phyloP scores from a whole-genome alignment of 1,139 yeast genomes.

The Scheffersomyces segobiensis region DNA sequence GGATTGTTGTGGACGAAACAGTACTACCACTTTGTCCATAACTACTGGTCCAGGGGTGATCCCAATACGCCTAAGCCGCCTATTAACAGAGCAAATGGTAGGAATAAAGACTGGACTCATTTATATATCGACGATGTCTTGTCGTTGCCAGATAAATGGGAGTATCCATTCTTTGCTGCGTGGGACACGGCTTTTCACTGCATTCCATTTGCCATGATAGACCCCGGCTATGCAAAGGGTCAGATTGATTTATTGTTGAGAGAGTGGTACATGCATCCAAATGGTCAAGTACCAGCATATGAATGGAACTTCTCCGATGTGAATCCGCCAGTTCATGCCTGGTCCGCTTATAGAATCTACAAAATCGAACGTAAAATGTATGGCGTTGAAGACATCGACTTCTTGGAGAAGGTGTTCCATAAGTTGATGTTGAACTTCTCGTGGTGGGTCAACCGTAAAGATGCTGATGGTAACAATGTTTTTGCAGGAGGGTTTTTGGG shows the following conservation, averaged over 20 bases:
- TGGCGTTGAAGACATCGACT: slow-evolving; percentile 78
- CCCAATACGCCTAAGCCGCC: slow-evolving; percentile 80
- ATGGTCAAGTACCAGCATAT: slow-evolving; percentile 97
- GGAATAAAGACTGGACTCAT: slow-evolving; percentile 88
- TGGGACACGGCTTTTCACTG: slow-evolving; percentile 99
- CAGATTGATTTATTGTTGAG: slow-evolving; percentile 86
- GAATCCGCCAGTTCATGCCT: slow-evolving; percentile 97
- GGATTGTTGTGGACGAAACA: slow-evolving; percentile 96
- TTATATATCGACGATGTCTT: slow-evolving; percentile 85
- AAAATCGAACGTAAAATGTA: slow-evolving; percentile 88
- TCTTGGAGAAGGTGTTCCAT: slow-evolving; percentile 89
- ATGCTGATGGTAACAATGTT: slow-evolving; percentile 82
- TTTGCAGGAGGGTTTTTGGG: slow-evolving; percentile 97
- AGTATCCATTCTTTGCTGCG: slow-evolving; percentile 94
- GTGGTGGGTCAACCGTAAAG: slow-evolving; percentile 98
- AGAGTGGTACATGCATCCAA: slow-evolving; percentile 99
- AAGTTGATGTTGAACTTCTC: slow-evolving; percentile 87
- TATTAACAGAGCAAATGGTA: slow-evolving; percentile 74
- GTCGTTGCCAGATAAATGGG: slow-evolving; percentile 96
- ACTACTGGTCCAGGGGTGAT: slow-evolving; percentile 89
- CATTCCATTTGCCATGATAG: slow-evolving; percentile 91
- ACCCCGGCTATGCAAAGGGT: slow-evolving; percentile 89
- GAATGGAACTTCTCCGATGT: slow-evolving; percentile 98
- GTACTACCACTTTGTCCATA: slow-evolving; percentile 84
- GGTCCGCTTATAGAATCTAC: slow-evolving; percentile 91